phyloP scores from a whole-genome alignment of 345 rosid genomes.

The Boechera divaricarpa region DNA sequence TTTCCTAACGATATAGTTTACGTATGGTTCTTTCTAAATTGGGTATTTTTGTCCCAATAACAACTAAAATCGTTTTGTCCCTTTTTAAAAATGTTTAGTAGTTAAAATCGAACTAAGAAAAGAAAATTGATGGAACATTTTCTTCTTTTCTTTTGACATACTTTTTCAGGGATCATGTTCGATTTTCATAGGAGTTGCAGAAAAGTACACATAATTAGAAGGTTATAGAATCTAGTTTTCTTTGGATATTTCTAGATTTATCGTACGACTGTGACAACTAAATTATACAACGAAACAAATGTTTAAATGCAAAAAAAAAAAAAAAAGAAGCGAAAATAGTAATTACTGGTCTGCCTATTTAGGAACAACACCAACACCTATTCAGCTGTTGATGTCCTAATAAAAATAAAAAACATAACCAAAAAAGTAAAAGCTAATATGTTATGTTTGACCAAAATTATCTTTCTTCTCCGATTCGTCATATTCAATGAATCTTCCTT shows the following conservation, averaged over 20 bases:
- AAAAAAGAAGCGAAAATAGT: neutral
- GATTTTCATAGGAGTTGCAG: neutral
- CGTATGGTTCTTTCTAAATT: constrained; percentile 20
- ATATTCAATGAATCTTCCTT: constrained; percentile 25
- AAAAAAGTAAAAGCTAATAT: constrained; percentile 2
- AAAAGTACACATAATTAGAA: neutral
- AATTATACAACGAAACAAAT: neutral
- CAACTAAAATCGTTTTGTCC: neutral
- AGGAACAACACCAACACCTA: constrained; percentile 29
- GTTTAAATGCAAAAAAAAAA: constrained; percentile 2
- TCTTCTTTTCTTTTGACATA: too few relatives aligned
- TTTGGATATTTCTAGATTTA: constrained; percentile 11
- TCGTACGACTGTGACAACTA: constrained; percentile 14
- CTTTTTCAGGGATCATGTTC: neutral
- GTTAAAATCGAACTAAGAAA: too few relatives aligned
- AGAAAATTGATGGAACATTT: too few relatives aligned
- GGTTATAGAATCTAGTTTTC: constrained; percentile 5
- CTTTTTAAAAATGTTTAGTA: too few relatives aligned
- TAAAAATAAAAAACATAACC: neutral
- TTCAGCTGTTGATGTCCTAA: constrained; percentile 32
- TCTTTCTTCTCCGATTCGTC: constrained; percentile 3
- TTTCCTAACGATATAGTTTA: constrained; percentile 8
- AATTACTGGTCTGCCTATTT: constrained; percentile 12
- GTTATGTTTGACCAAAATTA: constrained; percentile 4
- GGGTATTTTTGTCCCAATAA: neutral